Conservation (phyloP, 441 rosid genomes). For the Brassica hybrid region DNA sequence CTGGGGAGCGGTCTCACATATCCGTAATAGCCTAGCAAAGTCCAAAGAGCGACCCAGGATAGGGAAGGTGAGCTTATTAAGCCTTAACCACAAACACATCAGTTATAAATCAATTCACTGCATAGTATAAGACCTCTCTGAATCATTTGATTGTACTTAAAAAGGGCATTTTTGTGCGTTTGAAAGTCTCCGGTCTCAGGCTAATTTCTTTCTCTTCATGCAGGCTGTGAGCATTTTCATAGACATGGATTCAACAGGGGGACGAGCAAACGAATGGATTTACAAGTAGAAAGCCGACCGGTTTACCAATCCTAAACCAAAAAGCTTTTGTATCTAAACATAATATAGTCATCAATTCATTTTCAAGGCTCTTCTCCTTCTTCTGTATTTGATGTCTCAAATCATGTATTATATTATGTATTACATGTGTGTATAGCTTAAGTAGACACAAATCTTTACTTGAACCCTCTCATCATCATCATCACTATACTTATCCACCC, state of each 20-base stretch:
- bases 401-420: conserved; percentile 25
- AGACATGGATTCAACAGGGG: conserved; percentile 94
- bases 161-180: not conserved
- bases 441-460: conserved; percentile 26
- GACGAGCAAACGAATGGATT: conserved; percentile 96
- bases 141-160: not conserved
- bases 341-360: conserved; percentile 19
- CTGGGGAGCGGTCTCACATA: conserved; percentile 97
- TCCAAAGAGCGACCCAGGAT: conserved; percentile 88
- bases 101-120: not conserved
- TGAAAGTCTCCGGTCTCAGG: not conserved
- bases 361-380: conserved; percentile 18
- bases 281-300: conserved; percentile 61
- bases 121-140: conserved; percentile 12
- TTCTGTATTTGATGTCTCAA: conserved; percentile 25
- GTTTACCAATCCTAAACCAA: conserved; percentile 3
- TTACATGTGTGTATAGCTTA: conserved; percentile 34
- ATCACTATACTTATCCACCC: conserved; percentile 29
- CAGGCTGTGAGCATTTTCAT: conserved; percentile 99
- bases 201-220: conserved; percentile 14
- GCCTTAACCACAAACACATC: not conserved
- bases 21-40: conserved; percentile 82
- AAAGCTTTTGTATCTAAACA: not conserved
- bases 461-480: conserved; percentile 31
- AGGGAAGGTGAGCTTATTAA: conserved; percentile 68